phyloP scores from a whole-genome alignment of 176 grass and related monocot species.

The Oryza glaberrima region DNA sequence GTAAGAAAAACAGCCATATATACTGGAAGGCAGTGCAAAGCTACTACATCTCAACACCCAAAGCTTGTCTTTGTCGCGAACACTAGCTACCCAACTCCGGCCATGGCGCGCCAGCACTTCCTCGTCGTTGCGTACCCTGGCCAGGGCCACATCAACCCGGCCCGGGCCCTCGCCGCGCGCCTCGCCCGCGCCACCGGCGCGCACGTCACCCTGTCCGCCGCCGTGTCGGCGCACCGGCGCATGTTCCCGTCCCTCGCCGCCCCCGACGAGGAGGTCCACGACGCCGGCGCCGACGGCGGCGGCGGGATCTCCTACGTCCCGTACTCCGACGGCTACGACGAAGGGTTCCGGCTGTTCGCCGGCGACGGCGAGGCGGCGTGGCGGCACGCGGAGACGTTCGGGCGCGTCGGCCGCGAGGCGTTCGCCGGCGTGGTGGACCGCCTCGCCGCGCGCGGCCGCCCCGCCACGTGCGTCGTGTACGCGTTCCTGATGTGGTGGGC shows the following conservation, averaged over 20 bases:
- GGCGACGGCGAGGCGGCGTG: background rate
- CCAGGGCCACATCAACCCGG: slow-evolving; percentile 68
- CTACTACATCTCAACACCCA: too few species aligned
- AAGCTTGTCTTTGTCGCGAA: too few species aligned
- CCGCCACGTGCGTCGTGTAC: slow-evolving; percentile 56
- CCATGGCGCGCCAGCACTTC: slow-evolving; percentile 45
- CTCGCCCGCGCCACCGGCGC: slow-evolving; percentile 31
- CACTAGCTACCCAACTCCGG: background rate
- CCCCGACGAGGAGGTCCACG: slow-evolving; percentile 44
- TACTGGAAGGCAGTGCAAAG: too few species aligned
- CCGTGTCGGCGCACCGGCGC: slow-evolving; percentile 49
- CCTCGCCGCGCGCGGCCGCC: slow-evolving; percentile 38
- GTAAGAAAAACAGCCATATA: background rate
- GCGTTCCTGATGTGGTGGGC: slow-evolving; percentile 50
- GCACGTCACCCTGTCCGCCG: slow-evolving; percentile 50
- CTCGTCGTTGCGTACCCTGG: slow-evolving; percentile 46
- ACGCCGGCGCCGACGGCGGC: background rate
- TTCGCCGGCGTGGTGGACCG: slow-evolving; percentile 41
- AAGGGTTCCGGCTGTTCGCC: slow-evolving; percentile 30
- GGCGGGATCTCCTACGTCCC: slow-evolving; percentile 48
- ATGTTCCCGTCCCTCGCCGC: slow-evolving; percentile 48
- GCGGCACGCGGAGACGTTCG: background rate
- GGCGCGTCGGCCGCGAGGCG: slow-evolving; percentile 1
- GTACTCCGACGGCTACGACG: slow-evolving; percentile 55
- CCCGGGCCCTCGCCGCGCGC: slow-evolving; percentile 35